These are phyloP conservation scores for Oryza brachyantha DNA, from an alignment of 176 grass and related monocot genomes.

Conservation along the genomic window DNA sequence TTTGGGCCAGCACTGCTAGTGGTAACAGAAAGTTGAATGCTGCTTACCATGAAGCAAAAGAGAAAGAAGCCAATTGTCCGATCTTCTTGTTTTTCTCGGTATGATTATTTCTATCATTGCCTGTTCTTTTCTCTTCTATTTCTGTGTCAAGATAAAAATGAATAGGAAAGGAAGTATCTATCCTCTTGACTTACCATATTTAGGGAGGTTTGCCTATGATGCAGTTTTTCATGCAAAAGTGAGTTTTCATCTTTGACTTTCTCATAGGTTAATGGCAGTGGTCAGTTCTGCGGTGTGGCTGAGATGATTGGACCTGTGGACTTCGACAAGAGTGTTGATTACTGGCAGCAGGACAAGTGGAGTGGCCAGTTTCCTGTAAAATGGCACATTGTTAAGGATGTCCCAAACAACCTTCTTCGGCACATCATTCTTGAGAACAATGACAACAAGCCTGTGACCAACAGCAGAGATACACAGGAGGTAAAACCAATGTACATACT, in stretches of 20 bases:
- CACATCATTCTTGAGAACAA: slow-evolving; percentile 69
- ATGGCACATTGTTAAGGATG: slow-evolving; percentile 76
- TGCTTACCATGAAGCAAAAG: slow-evolving; percentile 30
- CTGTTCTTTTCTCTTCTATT: neutral
- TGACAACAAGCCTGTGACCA: slow-evolving; percentile 61
- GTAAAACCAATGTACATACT: slow-evolving; percentile 18
- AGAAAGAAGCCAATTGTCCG: slow-evolving; percentile 14
- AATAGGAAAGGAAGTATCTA: neutral
- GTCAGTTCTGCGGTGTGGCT: slow-evolving; percentile 61
- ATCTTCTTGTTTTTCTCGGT: slow-evolving; percentile 55
- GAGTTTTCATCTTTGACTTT: neutral
- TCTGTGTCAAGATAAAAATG: neutral
- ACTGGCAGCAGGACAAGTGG: slow-evolving; percentile 71
- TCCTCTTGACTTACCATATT: neutral
- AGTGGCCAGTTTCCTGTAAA: slow-evolving; percentile 64
- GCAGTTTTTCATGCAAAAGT: neutral
- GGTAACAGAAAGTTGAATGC: slow-evolving; percentile 49
- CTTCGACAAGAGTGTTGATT: slow-evolving; percentile 60
- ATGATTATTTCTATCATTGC: neutral
- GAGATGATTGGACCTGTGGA: slow-evolving; percentile 68
- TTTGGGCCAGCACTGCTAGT: slow-evolving; percentile 42
- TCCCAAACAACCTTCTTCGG: slow-evolving; percentile 50
- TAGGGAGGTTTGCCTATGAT: neutral
- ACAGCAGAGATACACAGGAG: slow-evolving; percentile 69
- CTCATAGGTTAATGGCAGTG: slow-evolving; percentile 56